These are phyloP conservation scores for Penicillium paradoxum DNA, from an alignment of 495 filamentous ascomycete species.

Conservation along the genomic window DNA sequence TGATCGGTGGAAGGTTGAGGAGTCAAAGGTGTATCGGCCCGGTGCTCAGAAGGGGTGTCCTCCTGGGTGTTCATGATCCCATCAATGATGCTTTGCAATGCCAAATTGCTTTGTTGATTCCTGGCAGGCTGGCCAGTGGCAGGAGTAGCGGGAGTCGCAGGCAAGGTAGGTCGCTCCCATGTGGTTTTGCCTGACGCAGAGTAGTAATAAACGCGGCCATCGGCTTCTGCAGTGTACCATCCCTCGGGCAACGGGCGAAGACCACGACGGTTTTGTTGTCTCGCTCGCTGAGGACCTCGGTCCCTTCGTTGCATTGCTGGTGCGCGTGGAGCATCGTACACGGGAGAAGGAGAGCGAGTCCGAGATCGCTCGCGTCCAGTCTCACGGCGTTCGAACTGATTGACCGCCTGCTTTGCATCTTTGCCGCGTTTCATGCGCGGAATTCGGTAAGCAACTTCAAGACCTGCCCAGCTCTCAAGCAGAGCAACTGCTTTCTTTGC, in stretches of 20 bases:
- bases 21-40: conserved; percentile 45
- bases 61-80: conserved; percentile 67
- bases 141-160: conserved; percentile 56
- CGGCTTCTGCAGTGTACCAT: conserved; percentile 69
- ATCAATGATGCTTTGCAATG: conserved; percentile 80
- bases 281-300: conserved; percentile 49
- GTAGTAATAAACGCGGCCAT: conserved; percentile 75
- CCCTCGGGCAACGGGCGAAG: conserved; percentile 64
- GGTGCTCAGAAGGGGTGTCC: conserved; percentile 58
- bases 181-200: conserved; percentile 66
- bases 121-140: conserved; percentile 44
- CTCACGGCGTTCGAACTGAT: conserved; percentile 66
- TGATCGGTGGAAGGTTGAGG: conserved; percentile 47
- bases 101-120: conserved; percentile 50
- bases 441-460: conserved; percentile 93
- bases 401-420: conserved; percentile 41
- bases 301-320: conserved; percentile 55
- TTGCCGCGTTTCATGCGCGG: conserved; percentile 72
- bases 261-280: conserved; percentile 44
- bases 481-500: conserved; percentile 63
- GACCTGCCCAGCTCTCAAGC: conserved; percentile 78
- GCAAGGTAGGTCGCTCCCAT: conserved; percentile 68
- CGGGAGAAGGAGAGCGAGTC: conserved; percentile 48
- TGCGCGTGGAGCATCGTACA: conserved; percentile 48
- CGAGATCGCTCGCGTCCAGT: conserved; percentile 50